These are phyloP conservation scores for Phycomyces nitens DNA, from an alignment of 192 early-diverging fungal genomes.

Conservation along the genomic window DNA sequence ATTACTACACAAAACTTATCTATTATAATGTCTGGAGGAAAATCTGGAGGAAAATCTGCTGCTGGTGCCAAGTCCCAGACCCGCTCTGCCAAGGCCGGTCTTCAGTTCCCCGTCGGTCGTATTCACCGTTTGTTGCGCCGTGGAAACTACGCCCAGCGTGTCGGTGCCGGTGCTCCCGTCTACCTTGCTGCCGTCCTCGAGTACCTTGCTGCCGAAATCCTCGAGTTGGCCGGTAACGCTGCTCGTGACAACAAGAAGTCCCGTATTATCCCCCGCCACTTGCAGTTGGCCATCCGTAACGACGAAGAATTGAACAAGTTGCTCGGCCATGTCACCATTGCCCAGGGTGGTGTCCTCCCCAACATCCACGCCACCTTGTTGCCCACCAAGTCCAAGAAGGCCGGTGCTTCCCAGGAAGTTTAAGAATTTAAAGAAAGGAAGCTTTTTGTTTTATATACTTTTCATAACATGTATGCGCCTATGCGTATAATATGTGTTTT, in stretches of 20 bases:
- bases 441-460: conserved; percentile 19
- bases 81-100: conserved; percentile 77
- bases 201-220: conserved; percentile 86
- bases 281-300: conserved; percentile 87
- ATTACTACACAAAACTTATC: conserved; percentile 7
- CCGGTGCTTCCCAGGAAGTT: conserved; percentile 41
- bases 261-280: conserved; percentile 87
- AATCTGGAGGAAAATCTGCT: conserved; percentile 71
- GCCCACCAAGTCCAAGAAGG: conserved; percentile 55
- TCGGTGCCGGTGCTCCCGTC: conserved; percentile 84
- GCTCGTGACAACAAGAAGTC: conserved; percentile 89
- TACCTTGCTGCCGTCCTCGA: conserved; percentile 85
- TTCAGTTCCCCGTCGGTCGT: conserved; percentile 83
- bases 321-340: conserved; percentile 83
- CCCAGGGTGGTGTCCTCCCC: conserved; percentile 79
- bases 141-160: conserved; percentile 42
- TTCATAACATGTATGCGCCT: neutral
- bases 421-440: conserved; percentile 25
- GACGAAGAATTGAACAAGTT: conserved; percentile 92
- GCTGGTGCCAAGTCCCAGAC: conserved; percentile 59
- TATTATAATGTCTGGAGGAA: conserved; percentile 64
- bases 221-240: conserved; percentile 88
- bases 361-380: conserved; percentile 67
- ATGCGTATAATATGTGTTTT: no score
- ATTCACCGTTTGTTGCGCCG: conserved; percentile 9